phyloP scores from a whole-genome alignment of 768 basidiomycete species.

The Psilocybe sp. region DNA sequence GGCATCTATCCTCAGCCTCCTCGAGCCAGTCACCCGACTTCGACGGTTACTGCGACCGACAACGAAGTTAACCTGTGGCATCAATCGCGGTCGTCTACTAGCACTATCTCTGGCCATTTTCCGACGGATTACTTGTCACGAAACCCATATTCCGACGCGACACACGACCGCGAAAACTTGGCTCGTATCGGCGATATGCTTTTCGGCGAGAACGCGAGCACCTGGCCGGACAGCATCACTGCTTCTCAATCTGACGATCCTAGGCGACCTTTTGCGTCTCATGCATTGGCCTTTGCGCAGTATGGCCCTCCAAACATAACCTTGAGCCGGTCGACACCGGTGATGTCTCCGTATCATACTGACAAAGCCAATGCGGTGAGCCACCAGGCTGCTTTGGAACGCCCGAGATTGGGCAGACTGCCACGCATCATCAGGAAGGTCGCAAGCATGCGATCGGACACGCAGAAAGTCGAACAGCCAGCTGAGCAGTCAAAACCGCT shows the following conservation, averaged over 20 bases:
- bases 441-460: constrained; percentile 31
- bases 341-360: background rate
- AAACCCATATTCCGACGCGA: too few species aligned
- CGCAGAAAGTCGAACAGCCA: constrained; percentile 10
- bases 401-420: constrained; percentile 11
- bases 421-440: constrained; percentile 35
- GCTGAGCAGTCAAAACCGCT: background rate
- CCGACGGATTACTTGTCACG: too few species aligned
- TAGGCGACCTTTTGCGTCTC: too few species aligned
- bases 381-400: background rate
- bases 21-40: too few species aligned
- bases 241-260: too few species aligned
- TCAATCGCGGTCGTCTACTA: too few species aligned
- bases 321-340: constrained; percentile 2
- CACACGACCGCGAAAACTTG: background rate
- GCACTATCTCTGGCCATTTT: too few species aligned
- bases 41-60: too few species aligned
- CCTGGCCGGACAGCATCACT: background rate
- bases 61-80: too few species aligned
- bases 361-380: background rate
- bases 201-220: constrained; percentile 3
- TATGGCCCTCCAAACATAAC: background rate
- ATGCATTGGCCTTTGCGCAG: too few species aligned
- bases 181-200: constrained; percentile 11
- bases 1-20: too few species aligned